Base-by-base conservation (phyloP, 225 moss, liverwort and hornwort species). In the Bryoerythrophyllum caledonicum region DNA sequence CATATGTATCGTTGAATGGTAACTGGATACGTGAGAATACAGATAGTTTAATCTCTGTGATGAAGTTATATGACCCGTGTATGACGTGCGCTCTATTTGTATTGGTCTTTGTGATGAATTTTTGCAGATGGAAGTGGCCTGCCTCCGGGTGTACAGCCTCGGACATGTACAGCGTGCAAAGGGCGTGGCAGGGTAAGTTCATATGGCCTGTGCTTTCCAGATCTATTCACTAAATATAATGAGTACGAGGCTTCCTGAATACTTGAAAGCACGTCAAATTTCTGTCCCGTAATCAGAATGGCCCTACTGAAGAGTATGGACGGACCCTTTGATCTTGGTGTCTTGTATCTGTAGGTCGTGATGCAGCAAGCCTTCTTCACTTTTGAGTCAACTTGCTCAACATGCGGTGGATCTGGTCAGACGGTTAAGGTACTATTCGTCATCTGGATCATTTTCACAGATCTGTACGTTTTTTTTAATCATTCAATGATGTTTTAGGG, bases 401-500 rank as follows among this genome's bases (percentile, higher is more conserved):
- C 23, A 5, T 97, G 96, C 70, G 86, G 69, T 76, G 94, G 94
- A 61, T 75, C 85, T 57, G 96, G 96, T 48, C 85, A 92, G 64
- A 83, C 21, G 73, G 89, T 92, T 27, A 91, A 84, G 93, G 95
- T 95, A 83, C 21, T 44, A 71, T 58, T 32, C 16, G 9, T 19
- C 11, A 10, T 68, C n/a, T 1, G 4, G 25, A 41, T 9, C 27
- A 13, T 28, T 24, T 68, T 7, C 5, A 28, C 72, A 58, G 2
- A 57, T 53, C 46, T 35, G 1, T 15, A n/a, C 27, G 32, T 5
- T 1, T 69, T 44, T 44, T 43, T 8, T 32, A 1, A 30, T 63
- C n/a, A 20, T 49, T 20, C 8, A 8, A 8, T 40, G 60, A 21
- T 34, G 32, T 1, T 43, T 63, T 2, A 2, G 13, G 34, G 26